These are phyloP conservation scores for Macrolepiota fuliginosa DNA, from an alignment of 768 basidiomycete species.

Conservation along the genomic window DNA sequence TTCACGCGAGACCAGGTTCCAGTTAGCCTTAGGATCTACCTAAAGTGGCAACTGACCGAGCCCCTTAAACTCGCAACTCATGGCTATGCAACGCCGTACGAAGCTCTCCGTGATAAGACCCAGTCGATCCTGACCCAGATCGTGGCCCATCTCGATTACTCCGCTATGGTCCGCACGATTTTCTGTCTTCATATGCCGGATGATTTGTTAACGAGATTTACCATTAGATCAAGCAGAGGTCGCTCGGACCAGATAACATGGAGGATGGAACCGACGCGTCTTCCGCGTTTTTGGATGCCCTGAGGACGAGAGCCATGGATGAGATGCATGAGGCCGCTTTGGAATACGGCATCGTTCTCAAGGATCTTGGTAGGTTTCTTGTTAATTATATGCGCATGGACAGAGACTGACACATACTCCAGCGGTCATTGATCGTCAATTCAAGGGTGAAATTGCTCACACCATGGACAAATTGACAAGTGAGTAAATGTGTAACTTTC, in stretches of 20 bases:
- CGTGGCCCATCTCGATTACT: conserved; percentile 67
- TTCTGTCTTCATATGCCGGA: neutral
- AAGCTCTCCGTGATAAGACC: conserved; percentile 76
- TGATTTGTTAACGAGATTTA: neutral
- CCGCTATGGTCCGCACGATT: conserved; percentile 35
- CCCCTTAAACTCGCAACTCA: conserved; percentile 71
- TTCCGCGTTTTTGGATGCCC: conserved; percentile 78
- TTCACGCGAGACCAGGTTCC: conserved; percentile 88
- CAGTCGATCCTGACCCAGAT: conserved; percentile 88
- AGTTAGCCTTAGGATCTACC: conserved; percentile 78
- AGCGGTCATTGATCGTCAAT: conserved; percentile 86
- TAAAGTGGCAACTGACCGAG: conserved; percentile 67
- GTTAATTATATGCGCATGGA: neutral
- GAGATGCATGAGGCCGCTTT: conserved; percentile 79
- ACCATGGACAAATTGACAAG: conserved; percentile 83
- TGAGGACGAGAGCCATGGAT: conserved; percentile 83
- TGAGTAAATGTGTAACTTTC: conserved; percentile 14
- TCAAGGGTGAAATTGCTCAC: conserved; percentile 84
- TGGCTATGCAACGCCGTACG: conserved; percentile 82
- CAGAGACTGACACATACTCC: conserved; percentile 5
- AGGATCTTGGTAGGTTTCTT: conserved; percentile 61
- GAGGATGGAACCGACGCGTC: conserved; percentile 69
- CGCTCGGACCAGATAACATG: conserved; percentile 71
- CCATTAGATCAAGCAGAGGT: conserved; percentile 70
- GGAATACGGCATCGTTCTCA: conserved; percentile 81